These are phyloP conservation scores for Neoarthrinium moseri DNA, from an alignment of 2,329 filamentous ascomycete species.

Conservation along the genomic window DNA sequence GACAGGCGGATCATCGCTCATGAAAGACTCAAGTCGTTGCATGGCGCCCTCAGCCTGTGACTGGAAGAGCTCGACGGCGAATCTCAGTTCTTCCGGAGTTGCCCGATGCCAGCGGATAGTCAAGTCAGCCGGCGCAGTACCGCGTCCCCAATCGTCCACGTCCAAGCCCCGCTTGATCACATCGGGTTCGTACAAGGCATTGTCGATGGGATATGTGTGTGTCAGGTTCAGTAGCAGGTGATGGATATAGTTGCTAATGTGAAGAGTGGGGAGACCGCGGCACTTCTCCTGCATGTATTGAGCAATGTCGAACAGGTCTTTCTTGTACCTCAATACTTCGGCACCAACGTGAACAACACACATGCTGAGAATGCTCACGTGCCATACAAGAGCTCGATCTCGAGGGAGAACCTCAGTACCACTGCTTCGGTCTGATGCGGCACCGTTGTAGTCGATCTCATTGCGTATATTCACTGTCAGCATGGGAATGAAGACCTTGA, in stretches of 20 bases:
- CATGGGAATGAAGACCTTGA: conserved; percentile 88
- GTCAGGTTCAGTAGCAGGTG: conserved; percentile 93
- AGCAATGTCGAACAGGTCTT: conserved; percentile 87
- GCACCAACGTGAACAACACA: conserved; percentile 93
- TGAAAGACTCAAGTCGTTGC: conserved; percentile 73
- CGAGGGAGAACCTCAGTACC: conserved; percentile 91
- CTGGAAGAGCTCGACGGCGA: conserved; percentile 86
- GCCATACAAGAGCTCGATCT: conserved; percentile 92
- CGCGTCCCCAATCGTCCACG: conserved; percentile 80
- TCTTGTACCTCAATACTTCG: conserved; percentile 84
- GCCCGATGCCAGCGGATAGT: conserved; percentile 92
- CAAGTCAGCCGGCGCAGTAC: conserved; percentile 70
- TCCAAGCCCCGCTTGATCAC: conserved; percentile 70
- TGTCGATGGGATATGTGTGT: conserved; percentile 89
- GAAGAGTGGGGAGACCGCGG: conserved; percentile 87
- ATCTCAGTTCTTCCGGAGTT: conserved; percentile 74
- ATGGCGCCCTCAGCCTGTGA: conserved; percentile 78
- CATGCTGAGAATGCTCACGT: conserved; percentile 96
- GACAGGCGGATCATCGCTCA: conserved; percentile 75
- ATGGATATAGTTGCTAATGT: conserved; percentile 97
- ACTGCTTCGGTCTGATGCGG: conserved; percentile 89
- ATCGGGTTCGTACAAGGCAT: conserved; percentile 80
- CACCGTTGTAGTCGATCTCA: conserved; percentile 95
- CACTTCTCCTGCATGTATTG: conserved; percentile 97
- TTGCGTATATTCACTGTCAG: conserved; percentile 88